Percentiles rank a stretch among this genome's conserved stretches.
Evolutionary conservation across 257 asterid genomes (phyloP).

Genomic region (Scutellaria galericulata): DNA sequence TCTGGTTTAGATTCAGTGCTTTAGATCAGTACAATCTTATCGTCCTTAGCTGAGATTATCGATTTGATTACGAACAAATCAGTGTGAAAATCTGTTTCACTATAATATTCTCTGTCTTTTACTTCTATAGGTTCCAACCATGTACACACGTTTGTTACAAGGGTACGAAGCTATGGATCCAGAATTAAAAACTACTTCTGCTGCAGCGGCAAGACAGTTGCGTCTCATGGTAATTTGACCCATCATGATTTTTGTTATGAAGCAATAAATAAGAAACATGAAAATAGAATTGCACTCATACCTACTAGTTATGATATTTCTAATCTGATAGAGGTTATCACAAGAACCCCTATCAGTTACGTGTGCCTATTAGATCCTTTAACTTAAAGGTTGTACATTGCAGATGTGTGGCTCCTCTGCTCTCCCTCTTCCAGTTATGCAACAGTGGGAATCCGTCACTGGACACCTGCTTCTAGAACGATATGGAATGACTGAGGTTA

Average conservation of each 20-base stretch:
- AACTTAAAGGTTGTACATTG: constrained; percentile 24
- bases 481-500: constrained; percentile 98
- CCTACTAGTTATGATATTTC: neutral
- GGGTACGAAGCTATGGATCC: constrained; percentile 94
- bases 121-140: constrained; percentile 84
- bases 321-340: neutral
- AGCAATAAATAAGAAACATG: neutral
- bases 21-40: neutral
- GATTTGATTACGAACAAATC: constrained; percentile 12
- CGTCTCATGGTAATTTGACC: constrained; percentile 81
- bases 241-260: constrained; percentile 12
- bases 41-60: neutral
- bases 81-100: constrained; percentile 14
- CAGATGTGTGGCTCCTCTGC: constrained; percentile 99
- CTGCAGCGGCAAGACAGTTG: constrained; percentile 76
- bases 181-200: constrained; percentile 65
- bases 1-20: neutral
- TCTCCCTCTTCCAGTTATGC: constrained; percentile 96
- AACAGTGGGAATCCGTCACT: constrained; percentile 91
- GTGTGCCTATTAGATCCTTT: neutral
- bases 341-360: neutral
- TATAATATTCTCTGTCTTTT: constrained; percentile 12
- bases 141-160: constrained; percentile 93
- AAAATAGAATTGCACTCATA: neutral
- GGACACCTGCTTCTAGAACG: constrained; percentile 89